Evolutionary conservation across 1,284 basidiomycete genomes (phyloP).

Genomic region (Ceratobasidium sp.): DNA sequence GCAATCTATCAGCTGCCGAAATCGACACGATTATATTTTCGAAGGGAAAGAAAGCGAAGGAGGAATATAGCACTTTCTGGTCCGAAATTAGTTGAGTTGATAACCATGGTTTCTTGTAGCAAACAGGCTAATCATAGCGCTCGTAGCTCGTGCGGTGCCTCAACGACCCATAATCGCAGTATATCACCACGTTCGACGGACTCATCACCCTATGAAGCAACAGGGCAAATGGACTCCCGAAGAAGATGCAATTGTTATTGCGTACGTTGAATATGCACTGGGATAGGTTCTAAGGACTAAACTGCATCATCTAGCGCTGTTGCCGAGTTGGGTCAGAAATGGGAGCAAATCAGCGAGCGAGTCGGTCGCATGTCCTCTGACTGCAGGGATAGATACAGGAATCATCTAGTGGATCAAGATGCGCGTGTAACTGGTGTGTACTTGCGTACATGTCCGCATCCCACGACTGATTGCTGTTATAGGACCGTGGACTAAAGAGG

Average conservation of each 20-base stretch:
- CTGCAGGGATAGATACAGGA: conserved; percentile 83
- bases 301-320: conserved; percentile 61
- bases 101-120: conserved; percentile 8
- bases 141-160: conserved; percentile 68
- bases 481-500: conserved; percentile 75
- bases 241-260: conserved; percentile 70
- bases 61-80: conserved; percentile 68
- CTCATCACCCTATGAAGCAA: conserved; percentile 68
- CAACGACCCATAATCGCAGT: conserved; percentile 79
- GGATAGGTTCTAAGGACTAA: neutral
- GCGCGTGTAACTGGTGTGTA: conserved; percentile 59
- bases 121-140: conserved; percentile 36
- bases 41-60: conserved; percentile 64
- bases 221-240: conserved; percentile 73
- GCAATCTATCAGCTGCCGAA: conserved; percentile 45
- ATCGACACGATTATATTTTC: conserved; percentile 65
- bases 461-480: neutral
- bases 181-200: conserved; percentile 77
- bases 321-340: conserved; percentile 70
- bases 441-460: too few relatives aligned
- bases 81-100: conserved; percentile 69
- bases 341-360: conserved; percentile 72
- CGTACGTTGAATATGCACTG: conserved; percentile 54
- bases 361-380: conserved; percentile 78
- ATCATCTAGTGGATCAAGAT: conserved; percentile 71